Evolutionary conservation across 2,329 filamentous ascomycete genomes (phyloP).

Genomic region (Sphaerulina populicola): DNA sequence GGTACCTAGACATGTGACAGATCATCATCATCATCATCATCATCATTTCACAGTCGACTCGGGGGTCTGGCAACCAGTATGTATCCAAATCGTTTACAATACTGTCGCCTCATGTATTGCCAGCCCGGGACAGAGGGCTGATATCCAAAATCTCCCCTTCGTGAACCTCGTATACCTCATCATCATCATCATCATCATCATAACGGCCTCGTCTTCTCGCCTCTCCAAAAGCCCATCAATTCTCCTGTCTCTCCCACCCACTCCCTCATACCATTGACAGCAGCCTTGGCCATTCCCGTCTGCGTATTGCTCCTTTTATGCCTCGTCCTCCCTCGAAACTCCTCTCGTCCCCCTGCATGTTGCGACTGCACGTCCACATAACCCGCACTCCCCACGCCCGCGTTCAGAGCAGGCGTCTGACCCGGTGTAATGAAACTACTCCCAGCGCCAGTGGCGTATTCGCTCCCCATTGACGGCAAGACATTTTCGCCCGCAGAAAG

Average conservation of each 20-base stretch:
- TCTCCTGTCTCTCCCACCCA: slow-evolving; percentile 57
- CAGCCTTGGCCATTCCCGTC: slow-evolving; percentile 48
- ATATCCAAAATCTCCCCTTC: no score
- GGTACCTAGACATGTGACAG: no score
- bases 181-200: slow-evolving; percentile 24
- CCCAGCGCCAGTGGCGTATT: slow-evolving; percentile 56
- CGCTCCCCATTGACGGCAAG: slow-evolving; percentile 79
- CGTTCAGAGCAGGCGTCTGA: slow-evolving; percentile 29
- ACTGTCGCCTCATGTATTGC: no score
- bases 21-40: no score
- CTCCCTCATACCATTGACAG: slow-evolving; percentile 55
- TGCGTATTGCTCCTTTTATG: slow-evolving; percentile 46
- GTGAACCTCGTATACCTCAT: not conserved
- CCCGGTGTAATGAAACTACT: slow-evolving; percentile 43
- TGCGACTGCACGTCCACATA: slow-evolving; percentile 4
- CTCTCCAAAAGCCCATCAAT: slow-evolving; percentile 54
- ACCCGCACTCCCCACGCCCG: slow-evolving; percentile 10
- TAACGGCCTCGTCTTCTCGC: slow-evolving; percentile 47
- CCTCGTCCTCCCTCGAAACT: slow-evolving; percentile 32
- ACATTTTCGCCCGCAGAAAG: slow-evolving; percentile 92
- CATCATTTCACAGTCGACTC: no score
- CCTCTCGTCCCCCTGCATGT: slow-evolving; percentile 41
- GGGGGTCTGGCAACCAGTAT: no score
- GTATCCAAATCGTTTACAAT: no score
- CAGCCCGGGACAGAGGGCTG: no score